Percentiles rank a stretch among this genome's conserved stretches.
These are phyloP conservation scores for Leccinum disarticulatum DNA, from an alignment of 768 basidiomycete genomes.

Conservation along the genomic window DNA sequence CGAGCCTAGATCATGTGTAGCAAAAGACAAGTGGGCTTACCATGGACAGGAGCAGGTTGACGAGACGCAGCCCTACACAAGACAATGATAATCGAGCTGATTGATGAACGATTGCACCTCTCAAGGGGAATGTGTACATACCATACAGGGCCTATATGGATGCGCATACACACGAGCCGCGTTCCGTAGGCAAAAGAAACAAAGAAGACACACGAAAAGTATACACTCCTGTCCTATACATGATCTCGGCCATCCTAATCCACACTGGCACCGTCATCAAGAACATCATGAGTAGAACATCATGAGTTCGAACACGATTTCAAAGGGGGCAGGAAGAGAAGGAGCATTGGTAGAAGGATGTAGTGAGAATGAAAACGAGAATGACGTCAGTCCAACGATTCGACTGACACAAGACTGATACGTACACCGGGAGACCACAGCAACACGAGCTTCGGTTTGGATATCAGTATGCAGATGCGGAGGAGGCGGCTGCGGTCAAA, in stretches of 20 bases:
- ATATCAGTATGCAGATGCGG: no score
- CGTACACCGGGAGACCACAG: no score
- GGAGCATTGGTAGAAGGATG: background rate
- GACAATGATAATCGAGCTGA: background rate
- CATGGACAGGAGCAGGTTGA: constrained; percentile 16
- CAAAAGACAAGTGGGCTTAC: no score
- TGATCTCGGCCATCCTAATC: constrained; percentile 26
- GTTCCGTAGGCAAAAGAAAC: background rate
- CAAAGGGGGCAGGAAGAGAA: background rate
- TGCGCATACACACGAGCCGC: background rate
- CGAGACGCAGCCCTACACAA: constrained; percentile 24
- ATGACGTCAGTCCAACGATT: no score
- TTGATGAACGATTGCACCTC: background rate
- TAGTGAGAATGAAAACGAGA: background rate
- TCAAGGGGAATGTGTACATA: constrained; percentile 3
- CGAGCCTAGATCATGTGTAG: no score
- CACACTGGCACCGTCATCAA: constrained; percentile 19
- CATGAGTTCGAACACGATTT: no score
- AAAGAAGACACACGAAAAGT: constrained; percentile 7
- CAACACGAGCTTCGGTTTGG: no score
- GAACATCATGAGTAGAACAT: constrained; percentile 10
- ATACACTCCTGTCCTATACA: constrained; percentile 28
- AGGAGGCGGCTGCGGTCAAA: no score
- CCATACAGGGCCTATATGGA: constrained; percentile 27
- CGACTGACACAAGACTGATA: no score